Evolutionary conservation across 140 eudicot species (phyloP).

Genomic region (Erigeron philadelphicus): DNA sequence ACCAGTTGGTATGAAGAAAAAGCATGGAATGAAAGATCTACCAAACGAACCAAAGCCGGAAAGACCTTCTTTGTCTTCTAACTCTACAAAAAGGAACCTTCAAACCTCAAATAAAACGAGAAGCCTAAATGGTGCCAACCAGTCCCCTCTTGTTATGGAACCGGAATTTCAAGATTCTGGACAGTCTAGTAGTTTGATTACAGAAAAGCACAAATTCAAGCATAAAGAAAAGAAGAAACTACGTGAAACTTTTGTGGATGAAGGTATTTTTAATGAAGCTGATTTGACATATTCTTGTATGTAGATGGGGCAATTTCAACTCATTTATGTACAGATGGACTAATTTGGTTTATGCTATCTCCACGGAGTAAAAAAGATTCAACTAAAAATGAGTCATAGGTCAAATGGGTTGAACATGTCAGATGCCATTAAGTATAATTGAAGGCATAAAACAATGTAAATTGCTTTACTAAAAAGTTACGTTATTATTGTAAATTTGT

Average conservation of each 20-base stretch:
- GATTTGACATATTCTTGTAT: slow-evolving; percentile 13
- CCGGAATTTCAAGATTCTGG: slow-evolving; percentile 45
- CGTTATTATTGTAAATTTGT: neutral
- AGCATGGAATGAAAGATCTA: slow-evolving; percentile 43
- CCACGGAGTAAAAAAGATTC: neutral
- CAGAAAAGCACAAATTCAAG: slow-evolving; percentile 39
- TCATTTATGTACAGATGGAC: slow-evolving; percentile 3
- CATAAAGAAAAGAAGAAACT: slow-evolving; percentile 44
- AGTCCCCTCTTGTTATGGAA: slow-evolving; percentile 43
- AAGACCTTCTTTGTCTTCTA: slow-evolving; percentile 40
- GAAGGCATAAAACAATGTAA: slow-evolving; percentile 13
- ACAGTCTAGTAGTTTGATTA: slow-evolving; percentile 42
- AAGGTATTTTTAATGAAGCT: slow-evolving; percentile 43
- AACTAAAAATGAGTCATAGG: neutral
- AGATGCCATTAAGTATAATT: neutral
- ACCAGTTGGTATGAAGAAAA: slow-evolving; percentile 50
- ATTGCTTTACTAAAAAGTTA: neutral
- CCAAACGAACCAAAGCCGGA: slow-evolving; percentile 35
- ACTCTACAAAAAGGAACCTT: slow-evolving; percentile 45
- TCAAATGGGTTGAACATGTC: slow-evolving; percentile 8
- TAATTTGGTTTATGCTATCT: neutral
- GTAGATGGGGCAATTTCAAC: neutral
- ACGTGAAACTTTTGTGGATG: slow-evolving; percentile 40
- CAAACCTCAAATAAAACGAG: slow-evolving; percentile 42
- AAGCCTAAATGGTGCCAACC: slow-evolving; percentile 39